These are phyloP conservation scores for Neonectria neomacrospora DNA, from an alignment of 2,329 filamentous ascomycete genomes.

Conservation along the genomic window DNA sequence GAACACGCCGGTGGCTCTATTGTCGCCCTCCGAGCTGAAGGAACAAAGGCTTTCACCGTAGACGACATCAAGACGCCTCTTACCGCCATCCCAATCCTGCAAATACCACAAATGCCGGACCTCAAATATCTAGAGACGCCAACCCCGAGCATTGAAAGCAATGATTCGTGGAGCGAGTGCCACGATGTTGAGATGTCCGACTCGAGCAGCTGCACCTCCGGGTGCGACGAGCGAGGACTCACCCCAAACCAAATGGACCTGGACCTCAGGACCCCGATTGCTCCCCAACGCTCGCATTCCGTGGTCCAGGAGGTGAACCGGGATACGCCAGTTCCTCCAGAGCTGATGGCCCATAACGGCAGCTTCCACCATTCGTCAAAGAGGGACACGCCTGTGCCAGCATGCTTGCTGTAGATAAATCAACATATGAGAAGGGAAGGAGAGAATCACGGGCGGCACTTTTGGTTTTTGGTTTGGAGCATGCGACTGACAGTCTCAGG, in stretches of 20 bases:
- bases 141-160: constrained; percentile 56
- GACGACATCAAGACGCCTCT: constrained; percentile 38
- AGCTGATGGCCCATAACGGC: constrained; percentile 49
- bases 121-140: constrained; percentile 47
- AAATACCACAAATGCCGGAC: constrained; percentile 28
- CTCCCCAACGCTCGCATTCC: constrained; percentile 26
- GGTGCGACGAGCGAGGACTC: constrained; percentile 45
- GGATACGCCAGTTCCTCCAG: constrained; percentile 32
- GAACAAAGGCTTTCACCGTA: constrained; percentile 35
- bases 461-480: constrained; percentile 7
- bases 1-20: constrained; percentile 57
- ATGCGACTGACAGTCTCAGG: constrained; percentile 21
- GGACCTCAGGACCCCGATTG: constrained; percentile 55
- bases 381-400: constrained; percentile 37
- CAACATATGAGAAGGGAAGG: not conserved
- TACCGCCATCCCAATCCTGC: constrained; percentile 37
- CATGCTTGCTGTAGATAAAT: constrained; percentile 28
- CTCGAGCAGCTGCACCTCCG: constrained; percentile 51
- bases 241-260: constrained; percentile 48
- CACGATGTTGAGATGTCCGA: constrained; percentile 64
- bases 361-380: not conserved
- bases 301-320: constrained; percentile 3
- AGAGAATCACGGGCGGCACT: not conserved
- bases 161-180: constrained; percentile 45
- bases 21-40: constrained; percentile 52